Percentiles rank a stretch among this genome's conserved stretches.
Evolutionary conservation across 2,329 filamentous ascomycete species (phyloP).

Genomic region (Sclerotiophoma versabilis): DNA sequence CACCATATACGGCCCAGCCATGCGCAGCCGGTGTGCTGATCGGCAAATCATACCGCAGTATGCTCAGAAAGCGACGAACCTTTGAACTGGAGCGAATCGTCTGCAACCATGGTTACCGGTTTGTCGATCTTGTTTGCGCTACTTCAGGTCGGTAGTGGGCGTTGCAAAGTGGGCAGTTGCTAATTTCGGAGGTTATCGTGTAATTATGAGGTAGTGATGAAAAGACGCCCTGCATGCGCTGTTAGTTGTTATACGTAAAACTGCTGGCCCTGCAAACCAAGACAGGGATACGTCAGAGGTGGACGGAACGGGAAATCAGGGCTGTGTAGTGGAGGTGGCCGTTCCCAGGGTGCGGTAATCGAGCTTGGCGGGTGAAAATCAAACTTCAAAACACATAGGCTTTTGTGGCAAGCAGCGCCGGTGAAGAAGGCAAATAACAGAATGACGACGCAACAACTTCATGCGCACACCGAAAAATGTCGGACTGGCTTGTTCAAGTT

Average conservation of each 20-base stretch:
- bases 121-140: background rate
- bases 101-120: constrained; percentile 3
- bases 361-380: background rate
- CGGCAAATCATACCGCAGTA: background rate
- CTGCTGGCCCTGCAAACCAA: background rate
- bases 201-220: constrained; percentile 8
- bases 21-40: background rate
- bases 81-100: constrained; percentile 9
- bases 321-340: background rate
- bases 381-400: background rate
- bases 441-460: background rate
- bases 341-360: background rate
- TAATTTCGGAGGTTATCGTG: background rate
- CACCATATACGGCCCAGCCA: background rate
- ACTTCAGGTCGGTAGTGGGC: background rate
- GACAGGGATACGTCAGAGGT: constrained; percentile 9
- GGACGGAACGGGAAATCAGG: background rate
- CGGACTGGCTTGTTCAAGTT: background rate
- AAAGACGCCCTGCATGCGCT: background rate
- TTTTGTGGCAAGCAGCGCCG: too few species aligned
- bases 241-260: constrained; percentile 4
- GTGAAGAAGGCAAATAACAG: background rate
- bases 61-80: background rate
- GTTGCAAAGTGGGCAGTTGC: background rate
- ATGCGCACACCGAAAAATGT: background rate